These are phyloP conservation scores for Pistacia vera DNA, from an alignment of 345 rosid species.

Conservation along the genomic window DNA sequence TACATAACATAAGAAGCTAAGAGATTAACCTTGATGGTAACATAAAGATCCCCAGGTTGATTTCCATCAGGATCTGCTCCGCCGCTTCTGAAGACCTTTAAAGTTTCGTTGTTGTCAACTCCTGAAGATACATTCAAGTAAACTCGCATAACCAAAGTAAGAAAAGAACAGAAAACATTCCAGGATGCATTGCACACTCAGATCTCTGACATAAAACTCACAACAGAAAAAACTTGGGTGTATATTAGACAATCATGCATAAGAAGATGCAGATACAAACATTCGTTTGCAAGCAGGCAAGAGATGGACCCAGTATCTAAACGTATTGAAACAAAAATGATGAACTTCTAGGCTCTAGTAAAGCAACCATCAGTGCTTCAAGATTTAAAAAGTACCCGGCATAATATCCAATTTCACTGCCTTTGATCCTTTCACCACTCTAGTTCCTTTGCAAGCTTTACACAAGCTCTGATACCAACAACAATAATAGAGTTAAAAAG, in stretches of 20 bases:
- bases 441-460: conserved; percentile 85
- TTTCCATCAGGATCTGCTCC: conserved; percentile 96
- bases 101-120: conserved; percentile 72
- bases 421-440: conserved; percentile 78
- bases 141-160: not conserved
- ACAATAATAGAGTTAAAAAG: conserved; percentile 9
- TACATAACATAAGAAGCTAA: conserved; percentile 3
- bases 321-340: not conserved
- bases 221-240: too few relatives aligned
- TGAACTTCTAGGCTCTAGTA: not conserved
- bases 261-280: not conserved
- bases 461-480: conserved; percentile 69
- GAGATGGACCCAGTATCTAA: too few relatives aligned
- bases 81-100: conserved; percentile 77
- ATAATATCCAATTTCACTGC: conserved; percentile 78
- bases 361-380: conserved; percentile 9
- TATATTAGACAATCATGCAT: not conserved
- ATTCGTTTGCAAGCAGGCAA: not conserved
- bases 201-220: not conserved
- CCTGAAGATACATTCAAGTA: conserved; percentile 44
- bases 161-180: not conserved
- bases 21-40: conserved; percentile 65
- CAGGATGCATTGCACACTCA: not conserved
- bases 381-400: conserved; percentile 56
- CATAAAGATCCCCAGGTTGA: conserved; percentile 96